These are phyloP conservation scores for Lizanozyma gosingica DNA, from an alignment of 1,139 yeast species.

Conservation along the genomic window DNA sequence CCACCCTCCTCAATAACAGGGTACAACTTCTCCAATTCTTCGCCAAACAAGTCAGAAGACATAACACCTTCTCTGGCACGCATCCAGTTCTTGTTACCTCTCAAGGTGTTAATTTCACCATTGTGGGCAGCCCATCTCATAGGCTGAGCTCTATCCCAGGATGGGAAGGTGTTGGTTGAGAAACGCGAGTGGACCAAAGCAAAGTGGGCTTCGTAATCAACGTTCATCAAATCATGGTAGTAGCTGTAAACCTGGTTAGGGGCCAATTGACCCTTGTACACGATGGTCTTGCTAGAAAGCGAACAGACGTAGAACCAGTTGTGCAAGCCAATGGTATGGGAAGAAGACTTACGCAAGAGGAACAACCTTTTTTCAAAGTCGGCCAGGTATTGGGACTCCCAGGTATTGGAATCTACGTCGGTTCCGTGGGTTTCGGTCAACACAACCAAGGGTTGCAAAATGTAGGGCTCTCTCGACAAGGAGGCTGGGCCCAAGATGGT, in stretches of 20 bases:
- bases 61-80: constrained; percentile 97
- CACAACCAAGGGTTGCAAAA: constrained; percentile 83
- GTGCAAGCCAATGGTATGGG: constrained; percentile 86
- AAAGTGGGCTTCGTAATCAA: constrained; percentile 91
- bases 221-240: constrained; percentile 86
- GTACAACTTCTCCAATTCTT: constrained; percentile 79
- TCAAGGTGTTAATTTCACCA: constrained; percentile 94
- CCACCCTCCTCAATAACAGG: constrained; percentile 99
- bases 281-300: constrained; percentile 78
- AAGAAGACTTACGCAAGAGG: constrained; percentile 79
- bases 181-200: constrained; percentile 95
- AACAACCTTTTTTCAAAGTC: constrained; percentile 77
- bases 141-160: constrained; percentile 99
- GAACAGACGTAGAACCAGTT: constrained; percentile 98
- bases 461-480: constrained; percentile 82
- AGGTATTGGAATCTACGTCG: constrained; percentile 41
- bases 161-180: constrained; percentile 96
- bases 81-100: constrained; percentile 99
- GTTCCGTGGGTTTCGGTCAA: constrained; percentile 47
- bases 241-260: constrained; percentile 94
- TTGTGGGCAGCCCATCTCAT: constrained; percentile 96
- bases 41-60: constrained; percentile 82
- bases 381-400: constrained; percentile 48
- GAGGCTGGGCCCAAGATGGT: constrained; percentile 93
- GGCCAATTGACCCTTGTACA: constrained; percentile 95